phyloP scores from a whole-genome alignment of 768 basidiomycete genomes.

The Hericium rajendrae region DNA sequence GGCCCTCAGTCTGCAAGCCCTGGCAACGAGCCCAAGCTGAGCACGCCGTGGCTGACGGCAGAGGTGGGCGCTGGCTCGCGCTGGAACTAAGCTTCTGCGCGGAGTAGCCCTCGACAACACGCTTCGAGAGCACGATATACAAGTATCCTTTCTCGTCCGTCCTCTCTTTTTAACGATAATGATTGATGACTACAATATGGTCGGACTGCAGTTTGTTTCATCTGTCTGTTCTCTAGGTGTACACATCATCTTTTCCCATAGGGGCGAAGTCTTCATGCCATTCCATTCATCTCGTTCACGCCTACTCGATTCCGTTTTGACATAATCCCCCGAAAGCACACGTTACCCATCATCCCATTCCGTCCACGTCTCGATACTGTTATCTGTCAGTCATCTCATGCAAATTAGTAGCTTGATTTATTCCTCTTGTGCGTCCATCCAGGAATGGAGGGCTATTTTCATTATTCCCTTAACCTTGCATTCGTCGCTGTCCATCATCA shows the following conservation, averaged over 20 bases:
- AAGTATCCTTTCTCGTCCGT: constrained; percentile 2
- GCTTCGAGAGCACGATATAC: constrained; percentile 8
- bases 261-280: background rate
- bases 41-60: constrained; percentile 50
- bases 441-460: constrained; percentile 14
- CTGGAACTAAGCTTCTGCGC: background rate
- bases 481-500: constrained; percentile 14
- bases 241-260: constrained; percentile 4
- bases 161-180: constrained; percentile 7
- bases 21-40: constrained; percentile 44
- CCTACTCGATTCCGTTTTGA: constrained; percentile 7
- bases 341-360: constrained; percentile 5
- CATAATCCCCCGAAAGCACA: constrained; percentile 11
- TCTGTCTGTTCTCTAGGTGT: constrained; percentile 8
- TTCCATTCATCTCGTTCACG: constrained; percentile 1
- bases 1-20: constrained; percentile 46
- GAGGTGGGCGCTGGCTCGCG: constrained; percentile 7
- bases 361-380: constrained; percentile 15
- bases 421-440: constrained; percentile 19
- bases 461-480: constrained; percentile 18
- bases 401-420: constrained; percentile 26
- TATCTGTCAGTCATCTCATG: constrained; percentile 19
- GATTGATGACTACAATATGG: constrained; percentile 2
- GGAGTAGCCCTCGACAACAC: constrained; percentile 6
- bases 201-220: constrained; percentile 5